Base-by-base conservation (phyloP, 192 early-diverging fungal species). In the Phlyctochytrium bullatum region DNA sequence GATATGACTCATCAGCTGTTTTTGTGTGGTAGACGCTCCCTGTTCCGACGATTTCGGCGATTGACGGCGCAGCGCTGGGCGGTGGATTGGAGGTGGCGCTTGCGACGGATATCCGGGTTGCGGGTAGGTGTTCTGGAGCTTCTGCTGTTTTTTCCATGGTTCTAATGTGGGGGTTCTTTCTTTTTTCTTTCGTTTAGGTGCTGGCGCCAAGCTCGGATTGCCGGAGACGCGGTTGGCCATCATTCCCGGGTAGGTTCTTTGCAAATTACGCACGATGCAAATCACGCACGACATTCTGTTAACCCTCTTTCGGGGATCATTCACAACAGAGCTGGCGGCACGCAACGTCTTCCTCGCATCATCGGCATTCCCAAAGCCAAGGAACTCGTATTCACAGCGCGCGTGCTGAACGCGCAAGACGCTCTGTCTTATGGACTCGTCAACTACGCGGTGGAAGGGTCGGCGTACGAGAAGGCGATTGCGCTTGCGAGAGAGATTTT, bases 181-280 rank as follows among this genome's bases (percentile, higher is more conserved):
- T 64, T 2, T 29, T 67, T 23, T 70, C 36, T 59, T 16, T 36
- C 51, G 12, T 56, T 0, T 58, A 78, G 85, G 83, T 17, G 65
- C 73, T 29, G 70, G 84, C 34, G 90, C 93, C 28, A 86, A 90
- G 61, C 78, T 98, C 47, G 95, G 95, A 12, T 78, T 98, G 51
- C 89, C 92, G 1, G 96, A 98, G 75, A 96, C 96, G 1, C 88
- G 84, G 52, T 82, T 97, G 24, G 95, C 91, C 34, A 97, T 98
- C 61, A 97, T 98, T 61, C 96, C 96, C 30, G 96, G 96, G 85
- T 90, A 81, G 53, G 52, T 12, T 24, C 27, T 57, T 32, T 27
- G 20, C 25, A 50, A 24, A 24, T 16, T 35, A 0, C 35, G 61
- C 17, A 17, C 27, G 40, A 12, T 24, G 16, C 23, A 23, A 24